These are phyloP conservation scores for Leucosporidium scottii DNA, from an alignment of 768 basidiomycete species.

Conservation along the genomic window DNA sequence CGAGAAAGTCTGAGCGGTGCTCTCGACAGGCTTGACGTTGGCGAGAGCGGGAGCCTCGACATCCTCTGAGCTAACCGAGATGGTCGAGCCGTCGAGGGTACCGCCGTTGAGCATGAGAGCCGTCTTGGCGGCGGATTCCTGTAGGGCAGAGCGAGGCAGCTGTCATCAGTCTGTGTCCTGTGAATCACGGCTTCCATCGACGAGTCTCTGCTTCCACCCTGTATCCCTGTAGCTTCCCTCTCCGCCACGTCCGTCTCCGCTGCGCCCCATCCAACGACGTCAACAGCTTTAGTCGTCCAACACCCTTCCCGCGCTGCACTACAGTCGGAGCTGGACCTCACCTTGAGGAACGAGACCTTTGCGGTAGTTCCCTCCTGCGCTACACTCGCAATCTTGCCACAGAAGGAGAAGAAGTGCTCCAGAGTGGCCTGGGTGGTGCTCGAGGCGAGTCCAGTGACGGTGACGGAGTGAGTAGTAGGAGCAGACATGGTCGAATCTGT, in stretches of 20 bases:
- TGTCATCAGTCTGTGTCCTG: too few species aligned
- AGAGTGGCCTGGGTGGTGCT: slow-evolving; percentile 62
- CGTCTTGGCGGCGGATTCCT: slow-evolving; percentile 67
- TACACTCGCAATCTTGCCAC: slow-evolving; percentile 59
- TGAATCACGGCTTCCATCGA: too few species aligned
- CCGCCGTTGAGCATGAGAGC: slow-evolving; percentile 65
- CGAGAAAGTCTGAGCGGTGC: slow-evolving; percentile 33
- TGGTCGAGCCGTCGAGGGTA: slow-evolving; percentile 60
- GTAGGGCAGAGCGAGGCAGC: too few species aligned
- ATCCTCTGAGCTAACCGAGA: slow-evolving; percentile 64
- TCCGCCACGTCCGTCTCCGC: not conserved
- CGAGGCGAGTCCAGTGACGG: slow-evolving; percentile 61
- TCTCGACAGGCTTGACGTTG: slow-evolving; percentile 52
- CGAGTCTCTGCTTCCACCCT: not conserved
- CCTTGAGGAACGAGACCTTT: slow-evolving; percentile 74
- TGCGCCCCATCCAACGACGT: not conserved
- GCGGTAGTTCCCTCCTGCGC: slow-evolving; percentile 50
- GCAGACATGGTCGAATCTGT: too few species aligned
- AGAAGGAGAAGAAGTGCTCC: slow-evolving; percentile 74
- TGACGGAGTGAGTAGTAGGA: not conserved
- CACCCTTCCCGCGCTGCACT: too few species aligned
- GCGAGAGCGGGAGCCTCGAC: slow-evolving; percentile 38
- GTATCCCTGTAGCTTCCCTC: not conserved
- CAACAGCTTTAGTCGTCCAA: too few species aligned
- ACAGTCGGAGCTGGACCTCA: slow-evolving; percentile 11